These are phyloP conservation scores for Podaxis sp. DNA, from an alignment of 768 basidiomycete genomes.

Conservation along the genomic window DNA sequence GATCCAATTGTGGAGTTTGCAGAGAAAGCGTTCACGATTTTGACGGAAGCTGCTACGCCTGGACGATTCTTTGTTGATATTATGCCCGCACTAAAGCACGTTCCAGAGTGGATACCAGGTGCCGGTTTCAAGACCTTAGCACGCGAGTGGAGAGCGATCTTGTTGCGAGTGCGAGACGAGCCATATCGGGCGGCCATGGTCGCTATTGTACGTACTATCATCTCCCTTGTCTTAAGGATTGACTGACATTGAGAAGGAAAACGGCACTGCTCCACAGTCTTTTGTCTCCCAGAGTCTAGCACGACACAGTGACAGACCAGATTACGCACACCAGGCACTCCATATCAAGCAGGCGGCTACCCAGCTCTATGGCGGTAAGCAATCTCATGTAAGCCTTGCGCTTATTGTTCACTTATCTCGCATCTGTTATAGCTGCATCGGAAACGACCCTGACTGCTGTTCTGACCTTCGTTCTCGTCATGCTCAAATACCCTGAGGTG, in stretches of 20 bases:
- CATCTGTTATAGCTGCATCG: conserved; percentile 3
- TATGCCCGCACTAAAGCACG: conserved; percentile 9
- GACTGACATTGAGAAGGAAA: neutral
- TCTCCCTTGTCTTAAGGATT: neutral
- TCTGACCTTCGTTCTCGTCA: conserved; percentile 23
- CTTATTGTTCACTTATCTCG: neutral
- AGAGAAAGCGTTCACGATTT: neutral
- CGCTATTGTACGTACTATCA: neutral
- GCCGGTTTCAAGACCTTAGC: conserved; percentile 11
- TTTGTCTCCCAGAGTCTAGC: conserved; percentile 1
- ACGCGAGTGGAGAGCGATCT: neutral
- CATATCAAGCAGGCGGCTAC: neutral
- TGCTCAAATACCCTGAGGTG: conserved; percentile 24
- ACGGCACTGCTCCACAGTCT: neutral
- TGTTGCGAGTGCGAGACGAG: neutral
- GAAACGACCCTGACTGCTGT: conserved; percentile 10
- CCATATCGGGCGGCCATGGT: neutral
- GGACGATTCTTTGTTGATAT: conserved; percentile 13
- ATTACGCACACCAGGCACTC: neutral
- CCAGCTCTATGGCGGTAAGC: conserved; percentile 10
- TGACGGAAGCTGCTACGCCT: neutral
- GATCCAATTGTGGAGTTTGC: conserved; percentile 9
- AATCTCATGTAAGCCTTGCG: neutral
- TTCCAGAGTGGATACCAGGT: conserved; percentile 17
- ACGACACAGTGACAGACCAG: neutral